Evolutionary conservation across 1,284 basidiomycete species (phyloP).

Genomic region (Marasmius tenuissimus): DNA sequence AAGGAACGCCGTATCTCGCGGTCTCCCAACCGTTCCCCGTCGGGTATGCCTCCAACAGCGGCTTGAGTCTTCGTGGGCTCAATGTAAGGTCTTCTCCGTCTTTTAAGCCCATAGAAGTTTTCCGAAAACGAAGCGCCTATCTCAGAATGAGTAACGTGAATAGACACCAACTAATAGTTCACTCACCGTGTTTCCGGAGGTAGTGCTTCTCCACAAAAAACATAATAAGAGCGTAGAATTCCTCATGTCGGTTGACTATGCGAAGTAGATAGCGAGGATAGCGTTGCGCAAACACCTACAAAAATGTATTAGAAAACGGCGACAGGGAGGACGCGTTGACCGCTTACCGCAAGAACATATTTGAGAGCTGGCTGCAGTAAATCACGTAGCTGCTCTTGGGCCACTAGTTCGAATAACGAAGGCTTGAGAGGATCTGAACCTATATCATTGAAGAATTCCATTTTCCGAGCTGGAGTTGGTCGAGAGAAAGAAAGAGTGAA

Average conservation of each 20-base stretch:
- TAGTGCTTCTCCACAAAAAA: slow-evolving; percentile 90
- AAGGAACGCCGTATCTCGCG: slow-evolving; percentile 75
- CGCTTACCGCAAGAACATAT: slow-evolving; percentile 86
- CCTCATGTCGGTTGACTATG: slow-evolving; percentile 94
- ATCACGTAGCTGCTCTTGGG: slow-evolving; percentile 92
- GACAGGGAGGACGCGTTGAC: not conserved
- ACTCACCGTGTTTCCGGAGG: slow-evolving; percentile 77
- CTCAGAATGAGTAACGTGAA: not conserved
- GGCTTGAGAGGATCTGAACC: slow-evolving; percentile 78
- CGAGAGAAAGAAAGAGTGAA: not conserved
- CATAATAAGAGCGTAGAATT: slow-evolving; percentile 91
- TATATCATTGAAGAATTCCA: slow-evolving; percentile 82
- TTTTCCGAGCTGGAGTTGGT: slow-evolving; percentile 27
- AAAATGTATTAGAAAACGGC: slow-evolving; percentile 1
- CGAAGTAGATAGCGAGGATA: slow-evolving; percentile 92
- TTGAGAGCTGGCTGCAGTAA: slow-evolving; percentile 94
- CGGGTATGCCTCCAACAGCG: slow-evolving; percentile 65
- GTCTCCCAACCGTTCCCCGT: slow-evolving; percentile 61
- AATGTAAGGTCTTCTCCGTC: slow-evolving; percentile 71
- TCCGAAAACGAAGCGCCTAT: slow-evolving; percentile 88
- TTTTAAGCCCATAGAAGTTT: slow-evolving; percentile 89
- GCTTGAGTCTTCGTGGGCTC: slow-evolving; percentile 63
- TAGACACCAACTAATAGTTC: not conserved
- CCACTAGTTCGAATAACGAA: slow-evolving; percentile 93
- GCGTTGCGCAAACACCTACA: slow-evolving; percentile 90